Conservation (phyloP, 116 monocot species). For the Zostera marina region DNA sequence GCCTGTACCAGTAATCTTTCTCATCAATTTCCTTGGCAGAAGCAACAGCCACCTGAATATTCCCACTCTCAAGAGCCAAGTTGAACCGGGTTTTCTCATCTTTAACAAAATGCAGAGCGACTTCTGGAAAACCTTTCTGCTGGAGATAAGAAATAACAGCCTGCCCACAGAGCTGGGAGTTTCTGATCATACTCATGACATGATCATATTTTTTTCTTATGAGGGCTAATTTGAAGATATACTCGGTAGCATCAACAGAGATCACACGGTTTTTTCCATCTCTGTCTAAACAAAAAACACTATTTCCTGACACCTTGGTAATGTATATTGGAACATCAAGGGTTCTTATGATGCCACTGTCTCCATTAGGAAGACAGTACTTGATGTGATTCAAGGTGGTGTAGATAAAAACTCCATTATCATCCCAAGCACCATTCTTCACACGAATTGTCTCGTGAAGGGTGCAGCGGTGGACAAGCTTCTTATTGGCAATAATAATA, state of each 20-base stretch:
- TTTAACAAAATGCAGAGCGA: conserved; percentile 93
- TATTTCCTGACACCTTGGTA: conserved; percentile 61
- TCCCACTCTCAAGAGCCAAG: conserved; percentile 84
- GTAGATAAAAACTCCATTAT: conserved; percentile 84
- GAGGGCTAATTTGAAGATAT: conserved; percentile 86
- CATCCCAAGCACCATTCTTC: conserved; percentile 96
- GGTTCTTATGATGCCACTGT: conserved; percentile 79
- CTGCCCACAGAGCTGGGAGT: conserved; percentile 80
- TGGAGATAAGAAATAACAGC: conserved; percentile 91
- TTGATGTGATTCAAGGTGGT: conserved; percentile 91
- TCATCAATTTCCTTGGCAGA: conserved; percentile 82
- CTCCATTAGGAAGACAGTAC: conserved; percentile 93
- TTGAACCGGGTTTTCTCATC: conserved; percentile 91
- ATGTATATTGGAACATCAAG: conserved; percentile 85
- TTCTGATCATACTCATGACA: conserved; percentile 89
- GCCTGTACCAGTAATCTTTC: conserved; percentile 89
- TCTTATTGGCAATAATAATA: conserved; percentile 75
- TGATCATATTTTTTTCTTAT: conserved; percentile 65
- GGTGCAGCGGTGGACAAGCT: conserved; percentile 70
- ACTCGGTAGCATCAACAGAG: conserved; percentile 81
- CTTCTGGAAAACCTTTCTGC: conserved; percentile 94
- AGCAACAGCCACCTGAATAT: conserved; percentile 48
- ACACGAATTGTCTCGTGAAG: conserved; percentile 95
- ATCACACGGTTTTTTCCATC: conserved; percentile 62
- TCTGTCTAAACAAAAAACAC: conserved; percentile 68